Evolutionary conservation across 2,329 filamentous ascomycete genomes (phyloP).

Genomic region (Aspergillus sojae): DNA sequence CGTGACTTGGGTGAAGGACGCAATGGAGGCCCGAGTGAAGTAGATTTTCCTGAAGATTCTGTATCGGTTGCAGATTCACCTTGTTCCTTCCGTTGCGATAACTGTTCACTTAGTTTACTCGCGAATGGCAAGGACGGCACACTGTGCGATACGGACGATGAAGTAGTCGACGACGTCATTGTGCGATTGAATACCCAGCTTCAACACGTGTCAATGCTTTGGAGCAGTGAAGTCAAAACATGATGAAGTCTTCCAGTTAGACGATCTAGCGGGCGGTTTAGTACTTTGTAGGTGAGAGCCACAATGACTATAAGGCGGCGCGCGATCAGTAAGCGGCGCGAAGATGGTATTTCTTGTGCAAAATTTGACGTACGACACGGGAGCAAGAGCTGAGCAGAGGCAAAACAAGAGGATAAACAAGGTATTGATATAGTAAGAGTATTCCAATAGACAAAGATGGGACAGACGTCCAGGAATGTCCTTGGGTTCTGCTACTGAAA

Average conservation of each 20-base stretch:
- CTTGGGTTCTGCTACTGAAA: background rate
- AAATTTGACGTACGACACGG: background rate
- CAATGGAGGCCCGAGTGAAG: slow-evolving; percentile 26
- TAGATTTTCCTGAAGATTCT: slow-evolving; percentile 12
- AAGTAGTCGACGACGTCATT: slow-evolving; percentile 24
- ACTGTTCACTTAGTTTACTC: slow-evolving; percentile 42
- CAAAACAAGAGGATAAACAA: background rate
- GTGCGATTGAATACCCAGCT: slow-evolving; percentile 14
- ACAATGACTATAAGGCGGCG: background rate
- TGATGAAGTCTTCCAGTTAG: slow-evolving; percentile 2
- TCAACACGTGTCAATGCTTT: slow-evolving; percentile 8
- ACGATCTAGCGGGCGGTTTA: background rate
- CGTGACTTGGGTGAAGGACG: slow-evolving; percentile 55
- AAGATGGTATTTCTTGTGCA: background rate
- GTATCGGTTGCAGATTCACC: slow-evolving; percentile 17
- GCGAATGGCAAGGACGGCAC: slow-evolving; percentile 29
- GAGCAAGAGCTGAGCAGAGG: background rate
- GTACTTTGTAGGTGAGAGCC: too few species aligned
- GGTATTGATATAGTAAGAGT: background rate
- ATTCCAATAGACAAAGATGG: background rate
- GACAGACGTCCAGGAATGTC: background rate
- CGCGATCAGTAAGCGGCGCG: background rate
- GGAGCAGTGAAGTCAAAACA: slow-evolving; percentile 7
- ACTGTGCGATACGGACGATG: slow-evolving; percentile 26
- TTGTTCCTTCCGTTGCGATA: slow-evolving; percentile 30